phyloP scores from a whole-genome alignment of 768 basidiomycete species.

The Hortiboletus flavorubellus region DNA sequence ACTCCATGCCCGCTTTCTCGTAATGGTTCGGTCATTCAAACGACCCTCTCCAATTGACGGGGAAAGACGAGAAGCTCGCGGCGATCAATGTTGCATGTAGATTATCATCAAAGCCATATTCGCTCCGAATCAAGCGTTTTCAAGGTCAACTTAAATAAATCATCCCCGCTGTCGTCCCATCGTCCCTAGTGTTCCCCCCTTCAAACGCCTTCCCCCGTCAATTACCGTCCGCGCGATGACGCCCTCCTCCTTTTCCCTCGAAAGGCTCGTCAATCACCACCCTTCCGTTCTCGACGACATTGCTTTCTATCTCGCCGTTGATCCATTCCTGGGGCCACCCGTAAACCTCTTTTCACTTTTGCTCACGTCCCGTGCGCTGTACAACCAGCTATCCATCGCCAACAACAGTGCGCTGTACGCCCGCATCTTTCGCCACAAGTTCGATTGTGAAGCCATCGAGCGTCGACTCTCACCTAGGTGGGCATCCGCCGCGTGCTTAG shows the following conservation, averaged over 20 bases:
- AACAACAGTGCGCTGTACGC: conserved; percentile 41
- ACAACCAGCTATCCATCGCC: conserved; percentile 34
- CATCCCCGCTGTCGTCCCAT: conserved; percentile 12
- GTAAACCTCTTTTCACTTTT: conserved; percentile 35
- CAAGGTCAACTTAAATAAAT: conserved; percentile 27
- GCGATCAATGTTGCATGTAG: conserved; percentile 36
- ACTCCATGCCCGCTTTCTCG: conserved; percentile 29
- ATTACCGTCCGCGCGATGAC: neutral
- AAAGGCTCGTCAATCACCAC: conserved; percentile 12
- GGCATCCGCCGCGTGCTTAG: conserved; percentile 36
- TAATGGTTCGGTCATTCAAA: conserved; percentile 33
- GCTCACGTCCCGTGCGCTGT: conserved; percentile 36
- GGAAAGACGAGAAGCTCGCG: conserved; percentile 30
- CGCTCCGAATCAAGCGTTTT: conserved; percentile 28
- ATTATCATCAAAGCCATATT: conserved; percentile 36
- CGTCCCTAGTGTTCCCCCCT: conserved; percentile 2
- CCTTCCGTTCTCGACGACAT: conserved; percentile 37
- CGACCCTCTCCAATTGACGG: conserved; percentile 31
- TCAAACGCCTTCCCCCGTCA: neutral
- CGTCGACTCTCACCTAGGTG: conserved; percentile 40
- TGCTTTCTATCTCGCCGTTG: conserved; percentile 37
- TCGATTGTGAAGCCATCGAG: conserved; percentile 38
- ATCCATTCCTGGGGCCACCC: conserved; percentile 45
- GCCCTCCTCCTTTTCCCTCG: conserved; percentile 13
- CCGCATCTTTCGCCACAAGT: conserved; percentile 43